These are phyloP conservation scores for Melanogaster broomeanus DNA, from an alignment of 768 basidiomycete genomes.

Conservation along the genomic window DNA sequence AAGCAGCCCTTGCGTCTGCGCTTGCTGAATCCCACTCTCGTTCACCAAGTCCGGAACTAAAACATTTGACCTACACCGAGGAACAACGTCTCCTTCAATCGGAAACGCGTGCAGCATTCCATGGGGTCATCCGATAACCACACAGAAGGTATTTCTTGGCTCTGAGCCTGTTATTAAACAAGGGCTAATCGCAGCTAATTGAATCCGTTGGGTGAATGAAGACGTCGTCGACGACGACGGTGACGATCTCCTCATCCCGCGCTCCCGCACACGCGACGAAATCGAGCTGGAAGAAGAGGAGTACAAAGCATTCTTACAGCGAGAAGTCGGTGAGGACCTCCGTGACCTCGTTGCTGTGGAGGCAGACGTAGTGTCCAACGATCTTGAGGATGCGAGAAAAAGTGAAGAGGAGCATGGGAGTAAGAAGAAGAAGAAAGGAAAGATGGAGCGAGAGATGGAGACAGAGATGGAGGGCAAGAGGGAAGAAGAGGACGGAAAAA, in stretches of 20 bases:
- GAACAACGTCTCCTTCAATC: slow-evolving; percentile 74
- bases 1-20: slow-evolving; percentile 65
- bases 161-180: not conserved
- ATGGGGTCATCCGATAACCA: slow-evolving; percentile 36
- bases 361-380: slow-evolving; percentile 7
- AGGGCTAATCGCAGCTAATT: not conserved
- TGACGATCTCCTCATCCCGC: slow-evolving; percentile 69
- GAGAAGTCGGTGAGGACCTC: slow-evolving; percentile 79
- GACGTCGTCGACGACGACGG: slow-evolving; percentile 48
- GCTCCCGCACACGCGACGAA: slow-evolving; percentile 81
- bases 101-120: slow-evolving; percentile 88
- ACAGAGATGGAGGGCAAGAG: slow-evolving; percentile 31
- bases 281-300: slow-evolving; percentile 78
- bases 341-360: slow-evolving; percentile 63
- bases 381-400: slow-evolving; percentile 28
- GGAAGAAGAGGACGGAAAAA: slow-evolving; percentile 16
- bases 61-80: slow-evolving; percentile 66
- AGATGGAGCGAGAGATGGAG: slow-evolving; percentile 34
- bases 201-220: not conserved
- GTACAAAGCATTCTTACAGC: slow-evolving; percentile 78
- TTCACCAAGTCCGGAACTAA: slow-evolving; percentile 57
- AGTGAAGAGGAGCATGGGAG: slow-evolving; percentile 30
- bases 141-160: slow-evolving; percentile 12
- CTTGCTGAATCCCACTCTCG: slow-evolving; percentile 51
- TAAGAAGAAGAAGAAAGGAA: slow-evolving; percentile 36